Evolutionary conservation across 2,329 filamentous ascomycete genomes (phyloP), one percentile per base, ranked within the genome.

Genomic region (Trichoderma afroharzianum): DNA sequence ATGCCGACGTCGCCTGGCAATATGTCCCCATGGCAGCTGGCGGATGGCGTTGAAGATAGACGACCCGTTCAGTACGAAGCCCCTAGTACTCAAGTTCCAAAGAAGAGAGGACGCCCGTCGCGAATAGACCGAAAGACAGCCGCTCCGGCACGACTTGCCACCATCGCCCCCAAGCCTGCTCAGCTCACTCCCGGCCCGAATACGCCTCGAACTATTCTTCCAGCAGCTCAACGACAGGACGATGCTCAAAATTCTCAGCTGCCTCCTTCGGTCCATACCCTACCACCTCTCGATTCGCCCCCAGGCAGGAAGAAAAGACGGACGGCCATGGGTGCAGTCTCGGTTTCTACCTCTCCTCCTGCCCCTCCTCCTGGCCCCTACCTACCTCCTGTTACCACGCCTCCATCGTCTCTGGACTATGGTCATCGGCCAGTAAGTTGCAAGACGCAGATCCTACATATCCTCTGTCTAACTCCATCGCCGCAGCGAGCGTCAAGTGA

Each of bases 61-160:
- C 69, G 72, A 66, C 63, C 50, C 39, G 66, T 67, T 30, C 71
- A 63, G 6, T 36, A 71, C 18, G 71, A 73, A 18, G 72, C 64
- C 11, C 59, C 73, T 12, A 57, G 53, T 24, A 9, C 43, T 12
- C 68, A 57, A 24, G 26, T 43, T 11, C 71, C 53, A 74, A 63
- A 50, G 53, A 85, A 85, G 76, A 81, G 84, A 72, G 84, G 84
- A 2, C 80, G 84, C 50, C 84, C 84, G 5, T 82, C 84, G 12
- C 82, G 84, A 69, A 80, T 82, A 14, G 84, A 85, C 69, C 84
- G 82, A 74, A 82, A 78, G 15, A 79, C 76, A 66, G 75, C 79
- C 63, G 75, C 79, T 6, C 77, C 74, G 21, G 77, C 81, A 14
- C 74, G 80, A 21, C 81, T 81, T 8, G 79, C 80, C 55, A 76